Base-by-base conservation (phyloP, 495 filamentous ascomycete genomes). In the Corynascus novoguineensis region DNA sequence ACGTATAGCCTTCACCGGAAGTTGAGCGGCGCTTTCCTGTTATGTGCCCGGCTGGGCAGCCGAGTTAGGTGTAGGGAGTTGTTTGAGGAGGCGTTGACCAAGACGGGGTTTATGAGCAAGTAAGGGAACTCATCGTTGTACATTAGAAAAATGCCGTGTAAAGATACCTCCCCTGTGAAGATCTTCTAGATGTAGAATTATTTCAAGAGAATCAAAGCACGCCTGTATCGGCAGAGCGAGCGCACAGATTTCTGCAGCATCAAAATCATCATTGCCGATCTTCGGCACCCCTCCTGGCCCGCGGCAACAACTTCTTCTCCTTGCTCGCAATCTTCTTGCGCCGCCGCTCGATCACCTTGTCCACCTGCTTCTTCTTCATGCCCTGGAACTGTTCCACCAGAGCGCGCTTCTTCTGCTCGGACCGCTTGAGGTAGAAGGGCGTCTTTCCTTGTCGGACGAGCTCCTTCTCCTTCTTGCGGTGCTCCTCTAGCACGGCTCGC, bases 1-100 rank as follows among this genome's bases (percentile, higher is more conserved):
- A 98, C 95, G 57, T 98, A 98, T 64, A 92, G 88, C 70, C 68
- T 98, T 68, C 93, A 98, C 73, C 81, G 93, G 59, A 98, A 98
- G 72, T 70, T 98, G 47, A 97, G 93, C 70, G 93, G 93, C 3
- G 93, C 95, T 0, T 98, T 98, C 64, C 71, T 98, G 69, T 76
- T 98, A 50, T 97, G 92, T 73, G 93, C 93, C 0, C 81, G 82
- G 60, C 64, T 98, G 55, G 90, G 90, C 15, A 95, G 90, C 65
- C 73, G 82, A 52, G 91, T 97, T 5, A 73, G 73, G 58, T 96
- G 93, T 65, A 83, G 86, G 64, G 83, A 89, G 57, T 70, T 98
- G 71, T 97, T 98, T 72, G 76, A 76, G 53, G 75, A 80, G 47
- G 86, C 87, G 21, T 66, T 92, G 51, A 60, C 70, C 54, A 82